phyloP scores from a whole-genome alignment of 768 basidiomycete species.

The Paxillus ammoniavirescens region DNA sequence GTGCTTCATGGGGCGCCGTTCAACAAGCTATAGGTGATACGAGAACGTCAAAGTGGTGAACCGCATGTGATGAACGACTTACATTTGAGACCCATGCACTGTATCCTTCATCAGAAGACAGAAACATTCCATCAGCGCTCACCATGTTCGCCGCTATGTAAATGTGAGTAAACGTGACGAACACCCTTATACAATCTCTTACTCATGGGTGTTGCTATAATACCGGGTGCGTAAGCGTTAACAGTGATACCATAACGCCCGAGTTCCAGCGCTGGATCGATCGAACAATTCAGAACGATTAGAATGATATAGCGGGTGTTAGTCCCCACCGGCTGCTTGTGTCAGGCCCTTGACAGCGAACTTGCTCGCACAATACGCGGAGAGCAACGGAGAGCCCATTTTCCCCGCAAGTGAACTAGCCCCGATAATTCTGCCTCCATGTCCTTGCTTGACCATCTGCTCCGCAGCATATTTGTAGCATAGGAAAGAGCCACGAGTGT shows the following conservation, averaged over 20 bases:
- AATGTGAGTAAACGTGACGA: not conserved
- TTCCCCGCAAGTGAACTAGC: conserved; percentile 23
- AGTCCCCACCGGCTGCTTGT: conserved; percentile 33
- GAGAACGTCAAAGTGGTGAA: too few species aligned
- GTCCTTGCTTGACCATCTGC: conserved; percentile 40
- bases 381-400: conserved; percentile 13
- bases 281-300: not conserved
- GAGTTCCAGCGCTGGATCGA: conserved; percentile 22
- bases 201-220: conserved; percentile 30
- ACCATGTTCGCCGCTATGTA: not conserved
- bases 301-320: not conserved
- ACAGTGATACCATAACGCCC: conserved; percentile 34
- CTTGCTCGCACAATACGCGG: conserved; percentile 23
- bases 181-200: not conserved
- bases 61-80: too few species aligned
- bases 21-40: not conserved
- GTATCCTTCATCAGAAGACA: too few species aligned
- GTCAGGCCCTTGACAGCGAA: conserved; percentile 39
- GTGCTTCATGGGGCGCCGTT: conserved; percentile 12
- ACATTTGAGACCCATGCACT: not conserved
- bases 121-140: too few species aligned
- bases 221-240: conserved; percentile 38
- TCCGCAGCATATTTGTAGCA: conserved; percentile 39
- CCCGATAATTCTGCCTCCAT: conserved; percentile 40
- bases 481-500: conserved; percentile 34